Base-by-base conservation (phyloP, 129 eudicot genomes). In the Scalesia atractyloides region DNA sequence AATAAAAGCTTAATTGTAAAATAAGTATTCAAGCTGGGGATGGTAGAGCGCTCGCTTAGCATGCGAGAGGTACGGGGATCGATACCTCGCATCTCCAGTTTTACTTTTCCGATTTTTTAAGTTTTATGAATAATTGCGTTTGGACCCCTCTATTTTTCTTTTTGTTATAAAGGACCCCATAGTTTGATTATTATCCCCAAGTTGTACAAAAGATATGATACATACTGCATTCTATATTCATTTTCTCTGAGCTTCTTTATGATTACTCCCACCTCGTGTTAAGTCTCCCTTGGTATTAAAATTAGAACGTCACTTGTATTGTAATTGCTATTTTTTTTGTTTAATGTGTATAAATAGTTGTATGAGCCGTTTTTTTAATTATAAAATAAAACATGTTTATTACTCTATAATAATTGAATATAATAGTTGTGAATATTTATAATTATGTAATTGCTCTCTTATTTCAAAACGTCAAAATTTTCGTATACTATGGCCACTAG, bases 31-130 rank as follows among this genome's bases (percentile, higher is more conserved):
- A 56, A 0, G 4, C 8, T 15, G 89, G 89, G 85, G 86, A 83
- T 88, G 90, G 88, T 86, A 83, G 91, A 86, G 91, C 88, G 86
- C 91, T 86, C 86, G 88, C 84, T 83, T 86, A 86, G 91, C 86
- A 87, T 80, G 93, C 82, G 89, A 84, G 93, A 87, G 93, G 93
- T 80, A 84, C 87, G 87, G 93, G 87, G 93, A 87, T 82, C 93
- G 89, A 87, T 87, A 84, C 89, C 82, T 76, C 82, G 76, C 79
- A 82, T 82, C 79, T 82, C 82, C 76, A 77, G 0, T 0, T 6
- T 22, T 14, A 5, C 0, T 37, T 41, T 54, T 51, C 3, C 2
- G 7, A 10, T 19, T 19, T 11, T 18, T 30, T 24, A 4, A 7
- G 5, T 26, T 33, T 26, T 33, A 17, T 30, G 50, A 41, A 47